phyloP scores from a whole-genome alignment of 352 stramenopile species.

The Phytophthora kernoviae region DNA sequence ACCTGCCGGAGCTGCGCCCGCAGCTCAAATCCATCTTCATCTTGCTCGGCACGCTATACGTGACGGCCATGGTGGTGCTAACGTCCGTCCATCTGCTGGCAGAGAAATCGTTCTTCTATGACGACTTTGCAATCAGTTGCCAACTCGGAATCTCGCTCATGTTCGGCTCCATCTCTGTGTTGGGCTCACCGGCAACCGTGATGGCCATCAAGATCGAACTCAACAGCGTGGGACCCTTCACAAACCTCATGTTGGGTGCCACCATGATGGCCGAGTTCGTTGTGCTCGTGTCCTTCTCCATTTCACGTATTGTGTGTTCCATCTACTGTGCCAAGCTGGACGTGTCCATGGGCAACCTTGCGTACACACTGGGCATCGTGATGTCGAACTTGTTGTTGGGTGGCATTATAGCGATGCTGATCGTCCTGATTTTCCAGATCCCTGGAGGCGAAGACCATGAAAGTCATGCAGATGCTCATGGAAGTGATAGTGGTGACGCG shows the following conservation, averaged over 20 bases:
- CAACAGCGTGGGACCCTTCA: conserved; percentile 73
- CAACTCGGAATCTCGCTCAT: conserved; percentile 69
- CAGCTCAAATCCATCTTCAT: conserved; percentile 65
- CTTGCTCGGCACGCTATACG: conserved; percentile 48
- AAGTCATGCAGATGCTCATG: conserved; percentile 15
- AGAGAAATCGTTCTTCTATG: conserved; percentile 60
- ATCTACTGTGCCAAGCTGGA: conserved; percentile 63
- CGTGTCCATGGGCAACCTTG: conserved; percentile 53
- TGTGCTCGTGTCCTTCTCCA: conserved; percentile 69
- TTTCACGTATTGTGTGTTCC: conserved; percentile 65
- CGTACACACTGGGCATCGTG: conserved; percentile 60
- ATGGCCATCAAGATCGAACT: conserved; percentile 83
- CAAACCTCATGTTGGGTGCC: conserved; percentile 70
- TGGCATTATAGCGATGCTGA: conserved; percentile 42
- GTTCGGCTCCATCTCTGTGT: conserved; percentile 69
- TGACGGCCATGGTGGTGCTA: conserved; percentile 57
- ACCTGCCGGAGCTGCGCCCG: conserved; percentile 57
- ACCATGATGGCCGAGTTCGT: conserved; percentile 77
- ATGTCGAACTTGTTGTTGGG: conserved; percentile 58
- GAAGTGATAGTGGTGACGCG: conserved; percentile 3
- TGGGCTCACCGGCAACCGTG: conserved; percentile 68
- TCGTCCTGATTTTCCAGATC: conserved; percentile 61
- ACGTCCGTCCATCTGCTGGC: conserved; percentile 38
- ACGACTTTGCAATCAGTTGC: conserved; percentile 39
- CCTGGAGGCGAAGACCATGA: conserved; percentile 27